Evolutionary conservation across 257 asterid genomes (phyloP), one percentile per base, ranked within the genome.

Genomic region (Solanum sparsipilum): DNA sequence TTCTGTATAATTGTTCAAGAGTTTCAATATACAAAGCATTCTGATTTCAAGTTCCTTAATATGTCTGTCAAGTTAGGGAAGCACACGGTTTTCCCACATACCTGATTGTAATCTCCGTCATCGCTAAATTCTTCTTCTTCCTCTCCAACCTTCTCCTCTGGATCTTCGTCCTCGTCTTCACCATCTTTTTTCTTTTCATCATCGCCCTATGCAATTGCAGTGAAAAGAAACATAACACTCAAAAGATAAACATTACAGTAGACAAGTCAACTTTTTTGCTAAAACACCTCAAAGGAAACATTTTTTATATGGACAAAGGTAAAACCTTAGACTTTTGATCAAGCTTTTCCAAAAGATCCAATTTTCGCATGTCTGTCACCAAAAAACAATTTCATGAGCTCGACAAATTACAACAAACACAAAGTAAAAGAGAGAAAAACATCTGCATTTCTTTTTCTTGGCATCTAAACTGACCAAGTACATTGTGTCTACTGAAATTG

Each of bases 71-170:
- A 85, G 27, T 41, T 9, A 34, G 21, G 44, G 71, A 48, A 31
- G 86, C 46, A 82, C 31, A 82, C 21, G 27, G 31, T 35, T 41
- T 63, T 86, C 44, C 21, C 34, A 84, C 12, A 68, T 89, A 94
- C 98, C 95, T 91, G 93, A 85, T 87, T 93, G 73, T 95, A 96
- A 81, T 94, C 98, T 32, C 95, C 96, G 31, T 94, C 94, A 25
- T 92, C 95, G 71, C 94, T 92, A 71, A 60, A 87, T 88, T 93
- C 98, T 84, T 90, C 98, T 0, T 92, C 98, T 0, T 92, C 96
- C 82, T 92, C 95, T 39, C 91, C 94, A n/a, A 83, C 32, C 29
- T 1, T 91, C 35, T 92, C 94, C 2, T 92, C 93, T 20, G 90
- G 94, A 5, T 92, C 95, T 23, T 94, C 95, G 35, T 93, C 98